phyloP scores from a whole-genome alignment of 495 filamentous ascomycete species.

The Barbatosphaeria neglecta region DNA sequence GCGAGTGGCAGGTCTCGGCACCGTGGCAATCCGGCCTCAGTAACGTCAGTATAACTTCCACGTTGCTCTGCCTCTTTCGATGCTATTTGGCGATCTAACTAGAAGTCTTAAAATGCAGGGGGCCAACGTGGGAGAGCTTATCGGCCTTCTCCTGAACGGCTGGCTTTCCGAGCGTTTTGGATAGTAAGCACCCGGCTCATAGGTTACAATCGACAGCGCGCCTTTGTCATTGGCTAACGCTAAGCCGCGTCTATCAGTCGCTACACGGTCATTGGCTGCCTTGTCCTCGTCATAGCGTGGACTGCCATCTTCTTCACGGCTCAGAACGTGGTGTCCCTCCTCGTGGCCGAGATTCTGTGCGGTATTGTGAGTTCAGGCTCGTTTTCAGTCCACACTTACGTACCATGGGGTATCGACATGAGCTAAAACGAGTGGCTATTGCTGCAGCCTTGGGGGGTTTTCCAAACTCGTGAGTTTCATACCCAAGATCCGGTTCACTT shows the following conservation, averaged over 20 bases:
- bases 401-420: too few relatives aligned
- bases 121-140: slow-evolving; percentile 50
- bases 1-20: slow-evolving; percentile 57
- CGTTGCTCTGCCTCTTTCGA: neutral
- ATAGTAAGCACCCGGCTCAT: slow-evolving; percentile 35
- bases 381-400: too few relatives aligned
- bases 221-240: neutral
- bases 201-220: neutral
- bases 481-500: slow-evolving; percentile 6
- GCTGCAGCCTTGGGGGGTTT: slow-evolving; percentile 55
- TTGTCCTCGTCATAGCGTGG: slow-evolving; percentile 54
- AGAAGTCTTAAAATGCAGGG: slow-evolving; percentile 11
- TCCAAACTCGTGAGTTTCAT: slow-evolving; percentile 44
- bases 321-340: slow-evolving; percentile 52
- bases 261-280: slow-evolving; percentile 58
- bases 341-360: slow-evolving; percentile 64
- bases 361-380: slow-evolving; percentile 39
- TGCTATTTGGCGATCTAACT: neutral
- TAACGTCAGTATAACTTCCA: slow-evolving; percentile 39
- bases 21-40: slow-evolving; percentile 68
- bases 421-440: neutral
- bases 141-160: slow-evolving; percentile 67
- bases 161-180: slow-evolving; percentile 65
- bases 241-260: slow-evolving; percentile 4
- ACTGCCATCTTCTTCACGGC: slow-evolving; percentile 71